A percentile compares a stretch with the other conserved stretches of the same genome.
These are phyloP conservation scores for Coemansia sp. DNA, from an alignment of 371 early-diverging fungal genomes.

Conservation along the genomic window DNA sequence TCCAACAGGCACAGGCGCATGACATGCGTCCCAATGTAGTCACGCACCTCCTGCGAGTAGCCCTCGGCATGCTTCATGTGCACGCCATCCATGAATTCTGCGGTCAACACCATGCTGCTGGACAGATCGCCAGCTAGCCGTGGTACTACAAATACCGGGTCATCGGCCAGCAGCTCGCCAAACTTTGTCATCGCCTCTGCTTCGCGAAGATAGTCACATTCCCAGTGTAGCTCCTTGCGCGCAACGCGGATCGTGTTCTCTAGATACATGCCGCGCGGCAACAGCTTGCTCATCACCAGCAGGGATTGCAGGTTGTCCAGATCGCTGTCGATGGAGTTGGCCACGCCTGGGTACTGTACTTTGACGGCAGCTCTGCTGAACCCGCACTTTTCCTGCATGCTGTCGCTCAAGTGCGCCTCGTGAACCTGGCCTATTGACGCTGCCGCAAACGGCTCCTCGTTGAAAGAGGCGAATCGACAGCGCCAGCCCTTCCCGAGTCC, in stretches of 20 bases:
- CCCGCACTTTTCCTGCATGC: constrained; percentile 17
- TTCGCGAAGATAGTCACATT: constrained; percentile 91
- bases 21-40: constrained; percentile 64
- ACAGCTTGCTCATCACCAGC: constrained; percentile 72
- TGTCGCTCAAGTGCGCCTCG: constrained; percentile 24
- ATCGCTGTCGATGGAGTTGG: constrained; percentile 84
- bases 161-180: constrained; percentile 59
- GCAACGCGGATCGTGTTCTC: constrained; percentile 94
- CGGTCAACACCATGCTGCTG: constrained; percentile 72
- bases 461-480: constrained; percentile 65
- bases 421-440: constrained; percentile 98
- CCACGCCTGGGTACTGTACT: constrained; percentile 96
- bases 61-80: constrained; percentile 64
- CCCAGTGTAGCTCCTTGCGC: constrained; percentile 88
- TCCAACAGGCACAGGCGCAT: constrained; percentile 85
- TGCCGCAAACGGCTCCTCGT: constrained; percentile 83
- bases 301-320: constrained; percentile 79
- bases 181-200: constrained; percentile 76
- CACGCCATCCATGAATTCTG: constrained; percentile 77
- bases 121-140: constrained; percentile 66
- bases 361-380: constrained; percentile 78
- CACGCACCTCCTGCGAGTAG: constrained; percentile 65
- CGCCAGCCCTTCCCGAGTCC: constrained; percentile 83
- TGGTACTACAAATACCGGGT: constrained; percentile 75
- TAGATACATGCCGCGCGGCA: constrained; percentile 93